A percentile compares a stretch with the other conserved stretches of the same genome.
Evolutionary conservation across 2,329 filamentous ascomycete genomes (phyloP).

Genomic region (Penicillium crustosum): DNA sequence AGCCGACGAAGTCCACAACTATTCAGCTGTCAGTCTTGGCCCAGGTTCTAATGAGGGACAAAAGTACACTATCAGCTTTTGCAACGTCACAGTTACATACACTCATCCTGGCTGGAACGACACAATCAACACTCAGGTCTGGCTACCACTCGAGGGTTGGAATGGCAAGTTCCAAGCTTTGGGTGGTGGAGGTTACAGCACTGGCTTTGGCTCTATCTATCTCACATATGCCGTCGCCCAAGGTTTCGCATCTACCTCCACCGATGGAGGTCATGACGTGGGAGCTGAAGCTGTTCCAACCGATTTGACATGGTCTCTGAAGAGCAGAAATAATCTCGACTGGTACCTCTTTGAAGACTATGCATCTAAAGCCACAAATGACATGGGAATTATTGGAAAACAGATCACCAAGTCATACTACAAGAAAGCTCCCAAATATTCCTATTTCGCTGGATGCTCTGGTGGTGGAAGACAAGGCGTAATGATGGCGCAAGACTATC

Average conservation of each 20-base stretch:
- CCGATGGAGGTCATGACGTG: not conserved
- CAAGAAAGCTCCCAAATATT: not conserved
- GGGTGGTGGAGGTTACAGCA: constrained; percentile 41
- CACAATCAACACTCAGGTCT: constrained; percentile 32
- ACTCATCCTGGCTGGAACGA: constrained; percentile 42
- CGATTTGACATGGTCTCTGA: not conserved
- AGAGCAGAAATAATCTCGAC: not conserved
- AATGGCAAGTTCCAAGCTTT: constrained; percentile 40
- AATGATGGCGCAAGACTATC: constrained; percentile 50
- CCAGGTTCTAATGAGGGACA: not conserved
- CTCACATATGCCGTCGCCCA: not conserved
- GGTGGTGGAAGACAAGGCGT: constrained; percentile 17
- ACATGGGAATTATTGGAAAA: not conserved
- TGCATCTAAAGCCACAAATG: not conserved
- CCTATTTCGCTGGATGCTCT: constrained; percentile 18
- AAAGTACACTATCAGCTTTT: constrained; percentile 24
- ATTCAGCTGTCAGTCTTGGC: not conserved
- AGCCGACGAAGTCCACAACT: not conserved
- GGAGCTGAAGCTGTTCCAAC: not conserved
- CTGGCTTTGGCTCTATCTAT: constrained; percentile 4
- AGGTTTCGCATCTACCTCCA: not conserved
- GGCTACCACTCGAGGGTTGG: constrained; percentile 36
- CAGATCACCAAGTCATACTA: not conserved
- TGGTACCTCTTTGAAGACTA: not conserved
- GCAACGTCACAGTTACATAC: constrained; percentile 42